Conservation (phyloP, 371 early-diverging fungal species). For the Rhizopus stolonifer region DNA sequence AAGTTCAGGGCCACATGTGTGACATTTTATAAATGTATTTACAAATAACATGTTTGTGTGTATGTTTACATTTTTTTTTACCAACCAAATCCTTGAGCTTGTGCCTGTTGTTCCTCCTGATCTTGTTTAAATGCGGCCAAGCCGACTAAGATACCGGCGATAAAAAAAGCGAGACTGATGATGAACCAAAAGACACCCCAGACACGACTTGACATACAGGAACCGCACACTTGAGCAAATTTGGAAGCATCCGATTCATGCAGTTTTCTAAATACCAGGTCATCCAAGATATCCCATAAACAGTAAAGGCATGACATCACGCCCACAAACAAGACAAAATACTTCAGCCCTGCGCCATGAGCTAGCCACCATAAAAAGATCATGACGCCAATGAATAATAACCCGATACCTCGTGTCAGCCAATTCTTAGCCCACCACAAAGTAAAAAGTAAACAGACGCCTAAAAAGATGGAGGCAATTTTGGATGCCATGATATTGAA, state of each 20-base stretch:
- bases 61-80: constrained; percentile 5
- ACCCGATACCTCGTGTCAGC: constrained; percentile 79
- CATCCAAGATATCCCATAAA: constrained; percentile 94
- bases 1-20: background rate
- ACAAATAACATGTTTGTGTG: background rate
- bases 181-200: constrained; percentile 93
- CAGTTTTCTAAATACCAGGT: constrained; percentile 84
- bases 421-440: constrained; percentile 88
- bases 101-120: constrained; percentile 30
- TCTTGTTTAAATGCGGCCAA: constrained; percentile 74
- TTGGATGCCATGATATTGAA: constrained; percentile 87
- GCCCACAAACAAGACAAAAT: constrained; percentile 89
- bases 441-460: constrained; percentile 71
- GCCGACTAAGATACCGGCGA: constrained; percentile 76
- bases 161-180: constrained; percentile 78
- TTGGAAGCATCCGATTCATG: constrained; percentile 91
- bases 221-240: constrained; percentile 81
- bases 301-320: constrained; percentile 91
- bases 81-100: constrained; percentile 36
- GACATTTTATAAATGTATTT: background rate
- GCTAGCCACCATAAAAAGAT: constrained; percentile 86
- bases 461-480: constrained; percentile 77
- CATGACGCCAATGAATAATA: constrained; percentile 81
- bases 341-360: constrained; percentile 70
- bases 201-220: constrained; percentile 75